Evolutionary conservation across 129 eudicot genomes (phyloP).

Genomic region (Erigeron canadensis): DNA sequence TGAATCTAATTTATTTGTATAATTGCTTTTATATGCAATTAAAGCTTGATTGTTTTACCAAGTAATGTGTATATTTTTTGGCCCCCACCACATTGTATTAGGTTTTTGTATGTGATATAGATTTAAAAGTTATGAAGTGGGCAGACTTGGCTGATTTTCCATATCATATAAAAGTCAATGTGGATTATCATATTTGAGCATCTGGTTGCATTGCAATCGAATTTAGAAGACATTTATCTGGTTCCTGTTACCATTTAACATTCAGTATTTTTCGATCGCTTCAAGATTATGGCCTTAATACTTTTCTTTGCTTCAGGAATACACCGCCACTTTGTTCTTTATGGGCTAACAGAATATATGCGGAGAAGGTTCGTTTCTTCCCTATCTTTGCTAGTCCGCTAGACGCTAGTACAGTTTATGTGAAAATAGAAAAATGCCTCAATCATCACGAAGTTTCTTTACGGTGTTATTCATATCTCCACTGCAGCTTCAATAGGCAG

Average conservation of each 20-base stretch:
- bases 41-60: too few relatives aligned
- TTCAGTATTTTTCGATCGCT: background rate
- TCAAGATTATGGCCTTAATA: conserved; percentile 3
- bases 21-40: too few relatives aligned
- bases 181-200: background rate
- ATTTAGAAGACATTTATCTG: background rate
- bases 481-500: conserved; percentile 58
- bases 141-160: too few relatives aligned
- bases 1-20: too few relatives aligned
- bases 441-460: background rate
- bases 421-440: background rate
- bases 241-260: background rate
- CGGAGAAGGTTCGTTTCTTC: conserved; percentile 59
- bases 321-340: conserved; percentile 96
- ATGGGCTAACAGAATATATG: conserved; percentile 76
- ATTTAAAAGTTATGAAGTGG: too few relatives aligned
- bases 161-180: background rate
- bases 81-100: too few relatives aligned
- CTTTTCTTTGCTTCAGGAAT: conserved; percentile 46
- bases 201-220: background rate
- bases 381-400: background rate
- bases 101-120: too few relatives aligned
- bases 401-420: background rate
- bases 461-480: conserved; percentile 15
- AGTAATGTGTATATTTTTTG: too few relatives aligned